A percentile compares a stretch with the other conserved stretches of the same genome.
Conservation (phyloP, 2,329 filamentous ascomycete species). For the Tympanopsis confertula region DNA sequence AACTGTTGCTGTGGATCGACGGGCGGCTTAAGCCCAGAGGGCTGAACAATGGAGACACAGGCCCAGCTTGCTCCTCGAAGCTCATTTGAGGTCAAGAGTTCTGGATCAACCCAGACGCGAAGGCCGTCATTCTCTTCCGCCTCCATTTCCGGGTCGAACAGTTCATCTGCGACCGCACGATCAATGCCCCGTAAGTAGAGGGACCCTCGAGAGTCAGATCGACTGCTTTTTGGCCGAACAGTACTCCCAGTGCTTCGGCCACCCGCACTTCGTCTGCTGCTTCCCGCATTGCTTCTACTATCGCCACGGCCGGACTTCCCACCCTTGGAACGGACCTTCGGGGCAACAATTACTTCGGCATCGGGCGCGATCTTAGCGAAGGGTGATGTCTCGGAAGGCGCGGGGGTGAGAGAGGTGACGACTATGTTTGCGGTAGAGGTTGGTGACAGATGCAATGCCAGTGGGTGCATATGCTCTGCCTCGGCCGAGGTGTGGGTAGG, state of each 20-base stretch:
- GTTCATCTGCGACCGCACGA: conserved; percentile 55
- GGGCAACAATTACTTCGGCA: conserved; percentile 92
- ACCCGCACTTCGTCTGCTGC: conserved; percentile 61
- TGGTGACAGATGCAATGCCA: conserved; percentile 86
- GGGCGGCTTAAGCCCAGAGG: conserved; percentile 62
- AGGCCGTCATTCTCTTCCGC: conserved; percentile 45
- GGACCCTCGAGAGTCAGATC: conserved; percentile 43
- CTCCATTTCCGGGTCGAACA: conserved; percentile 61
- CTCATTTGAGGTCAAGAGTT: conserved; percentile 59
- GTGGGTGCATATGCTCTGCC: conserved; percentile 54
- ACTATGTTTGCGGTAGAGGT: conserved; percentile 90
- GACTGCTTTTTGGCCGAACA: conserved; percentile 41
- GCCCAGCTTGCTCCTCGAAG: conserved; percentile 70
- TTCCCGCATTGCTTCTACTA: conserved; percentile 68
- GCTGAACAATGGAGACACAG: conserved; percentile 74
- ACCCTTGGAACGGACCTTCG: conserved; percentile 68
- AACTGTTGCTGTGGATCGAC: conserved; percentile 58
- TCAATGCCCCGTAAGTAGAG: conserved; percentile 76
- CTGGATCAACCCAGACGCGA: conserved; percentile 75
- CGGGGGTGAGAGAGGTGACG: conserved; percentile 71
- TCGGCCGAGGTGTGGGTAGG: conserved; percentile 49
- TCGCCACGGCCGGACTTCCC: conserved; percentile 51
- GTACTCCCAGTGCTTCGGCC: conserved; percentile 66
- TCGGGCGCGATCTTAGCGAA: conserved; percentile 92
- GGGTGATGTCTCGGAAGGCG: conserved; percentile 51